Percentiles rank a stretch among this genome's conserved stretches.
Conservation (phyloP, 306 rosid genomes). For the Geum urbanum region DNA sequence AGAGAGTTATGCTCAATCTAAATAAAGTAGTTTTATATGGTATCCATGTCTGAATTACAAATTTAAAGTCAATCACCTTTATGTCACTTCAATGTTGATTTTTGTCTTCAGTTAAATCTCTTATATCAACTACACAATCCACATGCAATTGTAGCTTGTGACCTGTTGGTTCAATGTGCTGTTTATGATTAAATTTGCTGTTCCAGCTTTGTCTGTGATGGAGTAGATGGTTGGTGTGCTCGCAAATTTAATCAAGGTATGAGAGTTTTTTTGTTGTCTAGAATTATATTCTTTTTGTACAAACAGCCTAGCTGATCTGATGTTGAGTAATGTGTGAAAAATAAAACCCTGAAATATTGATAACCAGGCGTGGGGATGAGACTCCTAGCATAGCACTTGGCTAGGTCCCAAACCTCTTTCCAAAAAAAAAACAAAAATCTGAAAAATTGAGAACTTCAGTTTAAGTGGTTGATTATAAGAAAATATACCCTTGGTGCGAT, state of each 20-base stretch:
- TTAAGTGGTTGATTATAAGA: background rate
- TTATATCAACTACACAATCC: background rate
- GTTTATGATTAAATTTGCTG: slow-evolving; percentile 25
- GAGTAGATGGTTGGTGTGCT: slow-evolving; percentile 98
- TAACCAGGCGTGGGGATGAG: background rate
- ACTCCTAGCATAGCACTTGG: too few species aligned
- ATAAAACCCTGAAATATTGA: too few species aligned
- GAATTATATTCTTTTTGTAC: background rate
- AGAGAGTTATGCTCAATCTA: background rate
- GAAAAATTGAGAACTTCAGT: background rate
- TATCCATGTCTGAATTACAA: background rate
- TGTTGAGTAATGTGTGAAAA: background rate
- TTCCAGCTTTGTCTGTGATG: slow-evolving; percentile 93
- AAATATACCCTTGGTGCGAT: background rate
- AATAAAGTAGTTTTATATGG: background rate
- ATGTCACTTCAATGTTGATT: background rate
- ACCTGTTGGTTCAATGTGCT: slow-evolving; percentile 14
- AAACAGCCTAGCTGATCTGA: background rate
- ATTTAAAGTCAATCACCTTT: too few species aligned
- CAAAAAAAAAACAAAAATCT: too few species aligned
- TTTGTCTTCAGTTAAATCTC: background rate
- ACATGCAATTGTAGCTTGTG: slow-evolving; percentile 5
- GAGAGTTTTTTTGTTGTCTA: background rate
- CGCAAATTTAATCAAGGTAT: slow-evolving; percentile 98
- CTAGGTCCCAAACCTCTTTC: too few species aligned